Conservation (phyloP, 208 protist genomes). For the Trypanosoma congolense region DNA sequence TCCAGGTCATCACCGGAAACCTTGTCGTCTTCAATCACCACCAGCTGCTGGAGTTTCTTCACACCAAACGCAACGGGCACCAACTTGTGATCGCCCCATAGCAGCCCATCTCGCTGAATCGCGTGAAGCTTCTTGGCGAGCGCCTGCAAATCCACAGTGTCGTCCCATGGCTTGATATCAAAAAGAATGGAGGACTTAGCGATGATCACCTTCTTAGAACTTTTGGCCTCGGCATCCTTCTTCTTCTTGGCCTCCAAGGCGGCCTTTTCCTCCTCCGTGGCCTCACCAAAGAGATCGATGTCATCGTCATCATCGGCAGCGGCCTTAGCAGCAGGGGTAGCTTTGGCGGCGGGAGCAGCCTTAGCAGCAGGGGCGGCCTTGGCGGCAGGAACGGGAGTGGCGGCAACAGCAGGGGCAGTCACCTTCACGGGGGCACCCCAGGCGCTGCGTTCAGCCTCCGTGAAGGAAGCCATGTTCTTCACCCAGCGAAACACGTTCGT, state of each 20-base stretch:
- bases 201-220: slow-evolving; percentile 73
- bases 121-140: slow-evolving; percentile 82
- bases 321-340: slow-evolving; percentile 23
- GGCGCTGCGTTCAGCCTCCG: slow-evolving; percentile 43
- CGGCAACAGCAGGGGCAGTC: slow-evolving; percentile 26
- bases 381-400: slow-evolving; percentile 20
- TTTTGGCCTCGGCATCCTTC: slow-evolving; percentile 78
- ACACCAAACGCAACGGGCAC: slow-evolving; percentile 92
- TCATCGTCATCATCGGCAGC: slow-evolving; percentile 73
- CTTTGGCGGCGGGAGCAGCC: slow-evolving; percentile 11
- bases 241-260: slow-evolving; percentile 88
- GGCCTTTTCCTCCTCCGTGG: slow-evolving; percentile 79
- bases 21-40: slow-evolving; percentile 94
- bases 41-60: slow-evolving; percentile 93
- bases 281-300: slow-evolving; percentile 88
- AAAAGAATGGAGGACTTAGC: slow-evolving; percentile 90
- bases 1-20: slow-evolving; percentile 91
- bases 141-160: slow-evolving; percentile 83
- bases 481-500: slow-evolving; percentile 57
- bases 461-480: slow-evolving; percentile 69
- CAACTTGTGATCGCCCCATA: slow-evolving; percentile 90
- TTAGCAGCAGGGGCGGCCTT: slow-evolving; percentile 16
- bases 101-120: slow-evolving; percentile 84
- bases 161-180: slow-evolving; percentile 93
- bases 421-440: slow-evolving; percentile 58